A percentile compares a stretch with the other conserved stretches of the same genome.
These are phyloP conservation scores for Russula sp. DNA, from an alignment of 768 basidiomycete genomes.

Conservation along the genomic window DNA sequence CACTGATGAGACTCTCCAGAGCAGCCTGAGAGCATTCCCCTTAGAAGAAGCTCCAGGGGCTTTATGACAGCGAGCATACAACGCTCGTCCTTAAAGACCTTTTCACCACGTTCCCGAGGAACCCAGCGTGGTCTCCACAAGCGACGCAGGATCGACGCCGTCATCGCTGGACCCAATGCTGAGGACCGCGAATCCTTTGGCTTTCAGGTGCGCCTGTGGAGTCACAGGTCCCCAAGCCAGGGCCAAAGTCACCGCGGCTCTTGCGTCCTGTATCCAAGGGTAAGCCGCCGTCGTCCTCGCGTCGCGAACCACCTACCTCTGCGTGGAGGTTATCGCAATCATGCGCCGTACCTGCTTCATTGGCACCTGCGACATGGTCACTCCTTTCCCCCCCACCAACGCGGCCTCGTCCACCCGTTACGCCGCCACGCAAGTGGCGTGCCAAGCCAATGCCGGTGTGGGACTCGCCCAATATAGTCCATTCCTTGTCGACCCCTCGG, in stretches of 20 bases:
- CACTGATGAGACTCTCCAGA: too few relatives aligned
- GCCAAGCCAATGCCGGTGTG: slow-evolving; percentile 21
- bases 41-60: too few relatives aligned
- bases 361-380: slow-evolving; percentile 9
- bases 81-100: too few relatives aligned
- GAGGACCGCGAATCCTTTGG: slow-evolving; percentile 23
- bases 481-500: slow-evolving; percentile 18
- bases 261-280: slow-evolving; percentile 12
- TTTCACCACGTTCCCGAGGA: slow-evolving; percentile 6
- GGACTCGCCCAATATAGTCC: slow-evolving; percentile 25
- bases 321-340: slow-evolving; percentile 20
- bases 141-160: slow-evolving; percentile 22
- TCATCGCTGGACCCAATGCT: slow-evolving; percentile 18
- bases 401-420: slow-evolving; percentile 19
- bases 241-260: slow-evolving; percentile 11
- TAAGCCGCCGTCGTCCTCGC: slow-evolving; percentile 10
- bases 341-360: slow-evolving; percentile 18
- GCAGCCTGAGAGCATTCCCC: too few relatives aligned
- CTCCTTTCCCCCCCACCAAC: slow-evolving; percentile 24
- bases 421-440: slow-evolving; percentile 15
- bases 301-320: slow-evolving; percentile 18
- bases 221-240: slow-evolving; percentile 5
- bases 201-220: slow-evolving; percentile 6
- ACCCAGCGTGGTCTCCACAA: slow-evolving; percentile 1
- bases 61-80: too few relatives aligned